Conservation (phyloP, 2,329 filamentous ascomycete genomes). For the Fusarium hostae region DNA sequence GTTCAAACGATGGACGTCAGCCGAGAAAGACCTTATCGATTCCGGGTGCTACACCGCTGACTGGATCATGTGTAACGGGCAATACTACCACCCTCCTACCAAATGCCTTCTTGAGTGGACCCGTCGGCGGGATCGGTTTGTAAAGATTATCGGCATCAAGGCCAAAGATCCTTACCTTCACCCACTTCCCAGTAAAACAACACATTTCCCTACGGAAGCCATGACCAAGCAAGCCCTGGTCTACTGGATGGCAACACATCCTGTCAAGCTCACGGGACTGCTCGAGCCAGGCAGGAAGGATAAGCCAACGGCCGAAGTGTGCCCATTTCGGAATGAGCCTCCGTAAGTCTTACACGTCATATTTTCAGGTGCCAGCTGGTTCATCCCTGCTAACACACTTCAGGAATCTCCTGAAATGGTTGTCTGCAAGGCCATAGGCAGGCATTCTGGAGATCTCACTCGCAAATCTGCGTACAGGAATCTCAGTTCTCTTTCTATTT, state of each 20-base stretch:
- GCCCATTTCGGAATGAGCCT: slow-evolving; percentile 43
- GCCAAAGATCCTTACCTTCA: slow-evolving; percentile 25
- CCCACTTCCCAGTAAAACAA: slow-evolving; percentile 14
- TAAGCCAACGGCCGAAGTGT: slow-evolving; percentile 38
- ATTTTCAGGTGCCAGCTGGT: slow-evolving; percentile 17
- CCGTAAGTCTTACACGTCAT: slow-evolving; percentile 39
- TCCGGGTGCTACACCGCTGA: slow-evolving; percentile 75
- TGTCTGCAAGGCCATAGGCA: slow-evolving; percentile 21
- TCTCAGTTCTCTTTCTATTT: slow-evolving; percentile 33
- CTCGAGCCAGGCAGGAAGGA: slow-evolving; percentile 42
- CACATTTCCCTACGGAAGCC: slow-evolving; percentile 23
- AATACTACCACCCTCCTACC: slow-evolving; percentile 52
- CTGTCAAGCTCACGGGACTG: slow-evolving; percentile 37
- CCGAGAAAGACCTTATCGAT: slow-evolving; percentile 71
- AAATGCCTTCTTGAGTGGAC: slow-evolving; percentile 50
- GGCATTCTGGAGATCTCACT: slow-evolving; percentile 16
- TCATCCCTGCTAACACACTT: slow-evolving; percentile 40
- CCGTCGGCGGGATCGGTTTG: slow-evolving; percentile 27
- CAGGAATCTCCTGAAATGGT: slow-evolving; percentile 38
- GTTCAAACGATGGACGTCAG: slow-evolving; percentile 73
- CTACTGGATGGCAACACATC: slow-evolving; percentile 35
- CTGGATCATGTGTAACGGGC: slow-evolving; percentile 49
- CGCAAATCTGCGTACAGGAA: slow-evolving; percentile 20
- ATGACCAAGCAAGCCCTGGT: slow-evolving; percentile 26
- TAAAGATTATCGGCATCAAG: slow-evolving; percentile 39